Evolutionary conservation across 2,329 filamentous ascomycete species (phyloP).

Genomic region (Arthroderma sp.): DNA sequence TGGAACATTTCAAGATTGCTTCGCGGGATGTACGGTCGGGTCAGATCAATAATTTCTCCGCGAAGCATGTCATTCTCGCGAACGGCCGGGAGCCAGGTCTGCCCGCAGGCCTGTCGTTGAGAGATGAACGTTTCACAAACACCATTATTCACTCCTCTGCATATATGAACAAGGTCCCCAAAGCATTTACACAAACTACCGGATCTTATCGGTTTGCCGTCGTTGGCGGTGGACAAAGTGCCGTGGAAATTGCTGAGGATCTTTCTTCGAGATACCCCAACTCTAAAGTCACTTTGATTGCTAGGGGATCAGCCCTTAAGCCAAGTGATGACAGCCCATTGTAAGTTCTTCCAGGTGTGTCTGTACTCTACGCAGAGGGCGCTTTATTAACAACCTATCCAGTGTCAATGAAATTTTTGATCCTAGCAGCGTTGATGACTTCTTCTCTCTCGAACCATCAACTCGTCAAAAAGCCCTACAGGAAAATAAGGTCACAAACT

Average conservation of each 20-base stretch:
- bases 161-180: constrained; percentile 45
- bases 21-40: constrained; percentile 46
- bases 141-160: constrained; percentile 79
- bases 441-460: constrained; percentile 54
- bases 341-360: constrained; percentile 39
- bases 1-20: constrained; percentile 54
- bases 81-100: constrained; percentile 57
- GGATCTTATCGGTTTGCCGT: constrained; percentile 63
- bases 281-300: constrained; percentile 61
- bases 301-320: constrained; percentile 68
- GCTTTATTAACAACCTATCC: background rate
- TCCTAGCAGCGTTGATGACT: constrained; percentile 63
- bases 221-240: constrained; percentile 78
- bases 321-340: constrained; percentile 95
- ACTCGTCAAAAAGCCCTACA: constrained; percentile 45
- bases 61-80: constrained; percentile 47
- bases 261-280: constrained; percentile 72
- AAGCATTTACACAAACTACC: constrained; percentile 25
- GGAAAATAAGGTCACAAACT: constrained; percentile 76
- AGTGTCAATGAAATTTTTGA: constrained; percentile 96
- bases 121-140: constrained; percentile 53
- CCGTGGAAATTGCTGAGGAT: constrained; percentile 90
- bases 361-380: constrained; percentile 1
- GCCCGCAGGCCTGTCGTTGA: constrained; percentile 33
- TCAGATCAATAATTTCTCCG: constrained; percentile 24